phyloP scores from a whole-genome alignment of 371 early-diverging fungal species.

The Mucor irregularis region DNA sequence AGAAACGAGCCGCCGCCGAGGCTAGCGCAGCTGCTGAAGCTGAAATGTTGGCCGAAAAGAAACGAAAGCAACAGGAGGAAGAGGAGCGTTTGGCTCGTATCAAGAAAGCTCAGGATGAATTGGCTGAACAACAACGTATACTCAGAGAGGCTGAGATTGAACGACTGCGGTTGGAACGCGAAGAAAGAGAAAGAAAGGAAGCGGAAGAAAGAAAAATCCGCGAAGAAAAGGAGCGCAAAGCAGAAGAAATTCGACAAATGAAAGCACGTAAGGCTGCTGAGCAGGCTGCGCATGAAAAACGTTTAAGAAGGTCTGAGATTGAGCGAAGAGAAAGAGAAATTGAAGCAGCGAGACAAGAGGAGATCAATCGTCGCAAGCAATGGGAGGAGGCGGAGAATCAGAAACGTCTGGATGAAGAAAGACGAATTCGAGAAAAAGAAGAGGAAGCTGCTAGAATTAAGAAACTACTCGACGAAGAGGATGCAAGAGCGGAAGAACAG shows the following conservation, averaged over 20 bases:
- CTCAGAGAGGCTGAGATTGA: conserved; percentile 15
- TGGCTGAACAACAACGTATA: conserved; percentile 13
- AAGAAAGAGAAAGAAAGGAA: conserved; percentile 20
- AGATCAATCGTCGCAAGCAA: conserved; percentile 28
- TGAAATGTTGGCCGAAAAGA: conserved; percentile 25
- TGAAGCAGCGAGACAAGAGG: conserved; percentile 32
- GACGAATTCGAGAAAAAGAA: conserved; percentile 7
- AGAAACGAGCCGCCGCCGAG: conserved; percentile 19
- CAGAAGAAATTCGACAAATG: conserved; percentile 33
- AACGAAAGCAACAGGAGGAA: conserved; percentile 28
- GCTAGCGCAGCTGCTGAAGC: conserved; percentile 26
- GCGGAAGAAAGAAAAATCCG: conserved; percentile 20
- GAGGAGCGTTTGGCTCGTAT: conserved; percentile 17
- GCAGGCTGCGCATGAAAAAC: conserved; percentile 44
- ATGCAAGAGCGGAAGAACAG: background rate
- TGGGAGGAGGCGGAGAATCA: conserved; percentile 33
- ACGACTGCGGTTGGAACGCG: conserved; percentile 16
- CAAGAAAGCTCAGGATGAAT: conserved; percentile 18
- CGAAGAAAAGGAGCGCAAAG: conserved; percentile 33
- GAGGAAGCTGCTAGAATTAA: conserved; percentile 15
- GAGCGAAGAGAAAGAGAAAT: conserved; percentile 32
- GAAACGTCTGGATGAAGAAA: conserved; percentile 14
- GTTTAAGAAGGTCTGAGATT: conserved; percentile 29
- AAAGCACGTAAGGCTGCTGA: conserved; percentile 39
- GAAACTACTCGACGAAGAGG: conserved; percentile 13